Evolutionary conservation across 495 filamentous ascomycete species (phyloP), one percentile per base, ranked within the genome.

Genomic region (Amorphotheca resinae): DNA sequence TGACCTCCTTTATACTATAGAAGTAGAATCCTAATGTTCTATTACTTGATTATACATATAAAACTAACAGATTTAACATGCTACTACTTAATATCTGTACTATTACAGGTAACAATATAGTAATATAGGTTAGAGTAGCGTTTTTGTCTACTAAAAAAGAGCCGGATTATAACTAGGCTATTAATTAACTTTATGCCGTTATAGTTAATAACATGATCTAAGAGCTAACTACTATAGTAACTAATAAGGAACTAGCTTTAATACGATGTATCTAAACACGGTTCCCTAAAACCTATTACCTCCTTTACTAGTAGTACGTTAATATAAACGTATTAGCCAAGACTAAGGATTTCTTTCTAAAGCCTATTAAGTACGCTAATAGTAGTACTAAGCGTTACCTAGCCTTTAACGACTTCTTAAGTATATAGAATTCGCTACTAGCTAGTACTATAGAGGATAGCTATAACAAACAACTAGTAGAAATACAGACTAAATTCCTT

Each of bases 61-160:
- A 52, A 33, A 45, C 46, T 1, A 52, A 52, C 17, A 18, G 41
- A 4, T 50, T 50, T 18, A 52, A 52, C 16, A 44, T 52, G 49
- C 39, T 22, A 9, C 18, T 52, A 14, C 35, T 50, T n/a, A 49
- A 45, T 25, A 39, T 52, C 22, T 31, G 38, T 31, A 32, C 23
- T 8, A 44, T 42, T 15, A 45, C 45, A 3, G 48, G 25, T 11
- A 22, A 35, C 1, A 50, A 52, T 28, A 50, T 15, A 9, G 45
- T 30, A 3, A 44, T 50, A 31, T 33, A 52, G 14, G 22, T 52
- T 22, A 18, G 23, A 1, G 25, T 44, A 9, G 16, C 9, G 5
- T 52, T 52, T 41, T 33, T 52, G 14, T 9, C n/a, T 22, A 18
- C 23, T 6, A 46, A 52, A 21, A 44, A 36, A 11, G 21, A 39